Evolutionary conservation across 352 stramenopile genomes (phyloP).

Genomic region (Pseudoperonospora humuli): DNA sequence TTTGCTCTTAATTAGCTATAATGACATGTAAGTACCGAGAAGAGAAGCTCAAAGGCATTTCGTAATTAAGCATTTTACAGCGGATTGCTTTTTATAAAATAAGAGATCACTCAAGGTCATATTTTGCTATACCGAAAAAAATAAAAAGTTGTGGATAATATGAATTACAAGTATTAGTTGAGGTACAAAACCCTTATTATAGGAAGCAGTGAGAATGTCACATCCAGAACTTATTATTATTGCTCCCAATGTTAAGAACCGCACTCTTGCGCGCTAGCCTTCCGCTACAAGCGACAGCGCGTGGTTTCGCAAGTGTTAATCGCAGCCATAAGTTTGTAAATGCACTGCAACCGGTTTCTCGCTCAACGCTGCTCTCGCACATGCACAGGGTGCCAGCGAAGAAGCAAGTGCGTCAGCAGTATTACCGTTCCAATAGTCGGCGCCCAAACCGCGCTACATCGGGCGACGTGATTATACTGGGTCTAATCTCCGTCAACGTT

Average conservation of each 20-base stretch:
- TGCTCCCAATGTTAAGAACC: slow-evolving; percentile 20
- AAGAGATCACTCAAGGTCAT: no score
- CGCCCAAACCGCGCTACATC: slow-evolving; percentile 17
- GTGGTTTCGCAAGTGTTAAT: slow-evolving; percentile 7
- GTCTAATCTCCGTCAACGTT: slow-evolving; percentile 47
- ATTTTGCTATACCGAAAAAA: no score
- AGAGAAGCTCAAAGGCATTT: no score
- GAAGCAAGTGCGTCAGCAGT: slow-evolving; percentile 19
- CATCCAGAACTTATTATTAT: no score
- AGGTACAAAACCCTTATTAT: no score
- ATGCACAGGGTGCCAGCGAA: slow-evolving; percentile 3
- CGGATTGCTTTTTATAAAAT: no score
- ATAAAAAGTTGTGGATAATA: no score
- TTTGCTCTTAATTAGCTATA: no score
- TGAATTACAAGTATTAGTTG: no score
- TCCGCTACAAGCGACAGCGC: slow-evolving; percentile 2
- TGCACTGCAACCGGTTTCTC: slow-evolving; percentile 5
- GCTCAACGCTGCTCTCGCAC: slow-evolving; percentile 1
- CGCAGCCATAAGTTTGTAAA: slow-evolving; percentile 2
- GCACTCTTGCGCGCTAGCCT: slow-evolving; percentile 5
- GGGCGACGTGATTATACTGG: slow-evolving; percentile 38
- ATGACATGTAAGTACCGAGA: no score
- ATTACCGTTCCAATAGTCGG: slow-evolving; percentile 18
- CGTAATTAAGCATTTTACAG: no score
- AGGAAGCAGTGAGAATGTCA: no score